Base-by-base conservation (phyloP, 1,284 basidiomycete species). In the Irpex sp. region DNA sequence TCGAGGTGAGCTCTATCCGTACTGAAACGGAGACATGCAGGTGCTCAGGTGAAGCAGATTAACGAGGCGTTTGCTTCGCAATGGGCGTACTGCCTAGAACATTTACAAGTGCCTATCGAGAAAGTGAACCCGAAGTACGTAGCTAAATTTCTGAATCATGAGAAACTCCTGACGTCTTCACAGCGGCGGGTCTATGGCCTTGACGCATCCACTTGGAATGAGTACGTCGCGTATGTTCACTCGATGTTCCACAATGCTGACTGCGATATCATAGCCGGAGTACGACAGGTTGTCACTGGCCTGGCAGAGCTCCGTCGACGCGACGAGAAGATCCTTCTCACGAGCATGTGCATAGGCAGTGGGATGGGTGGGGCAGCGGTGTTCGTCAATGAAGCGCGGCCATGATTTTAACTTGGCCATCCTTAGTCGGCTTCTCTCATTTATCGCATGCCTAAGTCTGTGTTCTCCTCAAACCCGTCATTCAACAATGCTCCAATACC, bases 331-430 rank as follows among this genome's bases (percentile, higher is more conserved):
- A 66, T 94, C 39, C 78, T 94, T 60, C 90, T 89, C 70, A 90
- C 93, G 0, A 92, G 89, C 65, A 96, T 96, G 94, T 95, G 94
- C 71, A 81, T 95, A 58, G 94, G 93, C 33, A 91, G 89, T 68
- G 92, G 91, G 15, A 94, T 95, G 93, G 93, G 93, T 15, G 92
- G 91, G 47, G 93, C 92, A 7, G 85, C 86, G 3, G 82, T 95
- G 61, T 89, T 95, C 67, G 87, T 95, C 21, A 93, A 92, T 69
- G 93, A 94, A 72, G 79, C 21, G 26, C 26, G 26, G 26, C 26
- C 26, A 26, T 26, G 3, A 26, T 26, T 26, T 26, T 26, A 26
- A 26, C 26, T 26, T 26, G 26, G 26, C 26, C 26, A 26, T 26
- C 26, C 26, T 26, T 26, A 4, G 26, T 26, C 26, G 26, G 26